A percentile compares a stretch with the other conserved stretches of the same genome.
Evolutionary conservation across 139 green algal genomes (phyloP).

Genomic region (Asterochloris erici): DNA sequence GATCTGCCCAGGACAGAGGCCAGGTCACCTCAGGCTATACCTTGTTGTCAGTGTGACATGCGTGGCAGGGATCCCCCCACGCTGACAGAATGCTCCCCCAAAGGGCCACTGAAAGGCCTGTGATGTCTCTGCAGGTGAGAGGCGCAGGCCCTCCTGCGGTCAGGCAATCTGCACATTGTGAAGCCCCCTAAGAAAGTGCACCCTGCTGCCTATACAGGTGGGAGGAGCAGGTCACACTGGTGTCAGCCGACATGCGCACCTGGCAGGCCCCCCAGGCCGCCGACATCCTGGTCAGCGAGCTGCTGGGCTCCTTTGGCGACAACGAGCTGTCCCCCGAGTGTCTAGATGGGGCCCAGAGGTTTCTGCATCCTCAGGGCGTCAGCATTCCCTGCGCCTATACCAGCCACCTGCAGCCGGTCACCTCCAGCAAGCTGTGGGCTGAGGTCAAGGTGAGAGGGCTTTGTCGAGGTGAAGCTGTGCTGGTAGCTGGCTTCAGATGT

Average conservation of each 20-base stretch:
- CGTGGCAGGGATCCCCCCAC: not conserved
- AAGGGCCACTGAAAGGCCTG: not conserved
- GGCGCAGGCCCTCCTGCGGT: not conserved
- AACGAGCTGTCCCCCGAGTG: slow-evolving; percentile 98
- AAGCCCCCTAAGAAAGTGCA: not conserved
- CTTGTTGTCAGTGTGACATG: too few relatives aligned
- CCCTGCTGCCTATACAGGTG: slow-evolving; percentile 20
- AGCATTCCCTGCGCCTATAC: slow-evolving; percentile 82
- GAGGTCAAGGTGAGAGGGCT: slow-evolving; percentile 40
- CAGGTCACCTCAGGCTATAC: too few relatives aligned
- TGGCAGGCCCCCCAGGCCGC: slow-evolving; percentile 74
- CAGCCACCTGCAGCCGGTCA: slow-evolving; percentile 74
- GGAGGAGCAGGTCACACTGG: slow-evolving; percentile 53
- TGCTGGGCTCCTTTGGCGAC: slow-evolving; percentile 91
- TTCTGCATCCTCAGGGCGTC: slow-evolving; percentile 76
- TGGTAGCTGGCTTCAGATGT: too few relatives aligned
- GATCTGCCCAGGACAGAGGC: too few relatives aligned
- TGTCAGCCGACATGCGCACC: slow-evolving; percentile 84
- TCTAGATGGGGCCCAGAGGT: slow-evolving; percentile 85
- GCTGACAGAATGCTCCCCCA: not conserved
- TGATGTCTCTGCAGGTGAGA: not conserved
- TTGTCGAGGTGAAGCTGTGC: too few relatives aligned
- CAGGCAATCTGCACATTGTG: not conserved
- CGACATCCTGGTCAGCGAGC: slow-evolving; percentile 81
- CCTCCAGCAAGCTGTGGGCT: slow-evolving; percentile 80